Conservation (phyloP, 208 protist genomes). For the Acanthamoeba sp. region DNA sequence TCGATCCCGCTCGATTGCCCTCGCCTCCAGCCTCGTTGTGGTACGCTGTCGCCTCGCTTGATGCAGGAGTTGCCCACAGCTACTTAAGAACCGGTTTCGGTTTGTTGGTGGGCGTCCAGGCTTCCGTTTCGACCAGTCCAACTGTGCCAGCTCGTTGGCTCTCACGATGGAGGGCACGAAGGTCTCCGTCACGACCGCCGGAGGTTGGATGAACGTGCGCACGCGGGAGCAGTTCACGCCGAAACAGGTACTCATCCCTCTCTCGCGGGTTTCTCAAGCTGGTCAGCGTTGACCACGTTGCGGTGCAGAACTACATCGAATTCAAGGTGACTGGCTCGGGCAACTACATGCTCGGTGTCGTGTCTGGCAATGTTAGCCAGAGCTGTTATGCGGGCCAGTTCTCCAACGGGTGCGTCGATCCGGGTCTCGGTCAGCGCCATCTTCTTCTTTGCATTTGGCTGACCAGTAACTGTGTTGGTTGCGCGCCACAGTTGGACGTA, state of each 20-base stretch:
- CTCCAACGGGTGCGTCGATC: background rate
- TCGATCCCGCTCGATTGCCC: background rate
- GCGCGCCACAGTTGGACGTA: constrained; percentile 69
- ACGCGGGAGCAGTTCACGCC: background rate
- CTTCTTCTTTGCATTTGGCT: too few relatives aligned
- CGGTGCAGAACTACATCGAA: constrained; percentile 36
- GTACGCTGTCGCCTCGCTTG: background rate
- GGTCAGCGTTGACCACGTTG: background rate
- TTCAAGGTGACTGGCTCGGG: constrained; percentile 38
- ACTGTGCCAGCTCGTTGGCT: background rate
- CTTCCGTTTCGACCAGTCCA: background rate
- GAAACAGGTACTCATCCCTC: background rate
- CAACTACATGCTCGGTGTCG: constrained; percentile 20
- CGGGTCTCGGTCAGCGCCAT: too few relatives aligned
- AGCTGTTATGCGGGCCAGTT: constrained; percentile 28
- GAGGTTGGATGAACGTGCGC: constrained; percentile 34
- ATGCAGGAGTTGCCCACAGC: too few relatives aligned
- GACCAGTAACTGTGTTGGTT: background rate
- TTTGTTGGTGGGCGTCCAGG: too few relatives aligned
- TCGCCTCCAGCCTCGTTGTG: constrained; percentile 23
- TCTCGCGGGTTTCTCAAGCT: background rate
- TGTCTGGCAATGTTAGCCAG: background rate
- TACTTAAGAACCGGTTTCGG: too few relatives aligned
- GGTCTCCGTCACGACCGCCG: background rate
- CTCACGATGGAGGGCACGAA: background rate